Evolutionary conservation across 352 stramenopile genomes (phyloP), one percentile per base, ranked within the genome.

Genomic region (Pythium periplocum): DNA sequence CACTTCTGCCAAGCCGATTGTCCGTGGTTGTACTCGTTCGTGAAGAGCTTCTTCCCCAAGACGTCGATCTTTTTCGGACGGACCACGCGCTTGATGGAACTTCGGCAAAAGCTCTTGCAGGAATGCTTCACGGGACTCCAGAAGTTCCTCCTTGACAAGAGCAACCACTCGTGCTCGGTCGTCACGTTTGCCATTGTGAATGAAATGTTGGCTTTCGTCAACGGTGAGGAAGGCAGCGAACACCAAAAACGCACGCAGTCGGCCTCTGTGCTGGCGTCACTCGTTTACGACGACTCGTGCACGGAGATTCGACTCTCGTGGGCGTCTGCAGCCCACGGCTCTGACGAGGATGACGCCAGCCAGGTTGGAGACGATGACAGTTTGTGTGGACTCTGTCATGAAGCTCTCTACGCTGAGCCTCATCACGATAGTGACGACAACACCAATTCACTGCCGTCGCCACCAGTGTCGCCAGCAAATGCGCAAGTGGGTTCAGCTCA

Each of bases 131-230:
- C 38, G 17, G 64, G 55, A 33, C 45, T 68, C 11, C 49, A 64
- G 61, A 51, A 45, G 7, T 64, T 68, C 34, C 49, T 64, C 1
- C 2, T 37, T 26, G 57, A 60, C 9, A 36, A 43, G 6, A 39
- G n/a, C n/a, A 68, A 68, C 51, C 61, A 68, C 53, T 57, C 39
- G 36, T 68, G 61, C 44, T 49, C 42, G 1, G 51, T 68, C 32
- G 34, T 64, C 10, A 60, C 53, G n/a, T 33, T 34, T 0, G 47
- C 37, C 2, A 41, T 68, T 30, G 57, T 53, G 3, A 33, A 59
- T 6, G 48, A 68, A 12, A n/a, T 68, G 11, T 9, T 68, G 4
- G 36, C 36, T 12, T 68, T 68, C 43, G 35, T 68, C 30, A 55
- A 61, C n/a, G 61, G 55, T 17, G 55, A 64, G 12, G 41, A 52